phyloP scores from a whole-genome alignment of 2,329 filamentous ascomycete genomes.

The Apiospora rasikravindrae region DNA sequence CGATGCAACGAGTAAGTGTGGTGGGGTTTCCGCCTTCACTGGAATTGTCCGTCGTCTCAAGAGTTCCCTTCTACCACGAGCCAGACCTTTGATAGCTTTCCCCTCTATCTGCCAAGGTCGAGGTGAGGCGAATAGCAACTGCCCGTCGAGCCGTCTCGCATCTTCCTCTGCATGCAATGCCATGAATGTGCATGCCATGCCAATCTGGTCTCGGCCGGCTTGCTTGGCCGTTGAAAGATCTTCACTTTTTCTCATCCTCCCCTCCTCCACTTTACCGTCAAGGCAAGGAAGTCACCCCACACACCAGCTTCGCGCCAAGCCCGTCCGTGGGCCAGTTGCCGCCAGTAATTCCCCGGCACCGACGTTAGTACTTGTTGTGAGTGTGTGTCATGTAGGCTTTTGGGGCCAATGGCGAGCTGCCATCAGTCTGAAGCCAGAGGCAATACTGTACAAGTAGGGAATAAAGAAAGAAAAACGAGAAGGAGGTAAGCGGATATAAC shows the following conservation, averaged over 20 bases:
- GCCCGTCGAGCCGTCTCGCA: neutral
- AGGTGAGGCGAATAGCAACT: neutral
- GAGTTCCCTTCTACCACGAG: neutral
- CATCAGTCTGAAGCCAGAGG: neutral
- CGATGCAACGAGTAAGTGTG: neutral
- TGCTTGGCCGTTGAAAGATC: slow-evolving; percentile 6
- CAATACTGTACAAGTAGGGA: neutral
- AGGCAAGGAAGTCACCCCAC: neutral
- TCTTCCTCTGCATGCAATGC: neutral
- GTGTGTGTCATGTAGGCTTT: neutral
- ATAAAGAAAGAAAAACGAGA: neutral
- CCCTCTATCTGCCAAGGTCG: neutral
- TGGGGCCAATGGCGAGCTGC: neutral
- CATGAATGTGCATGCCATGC: neutral
- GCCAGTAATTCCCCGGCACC: slow-evolving; percentile 8
- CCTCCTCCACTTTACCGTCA: slow-evolving; percentile 6
- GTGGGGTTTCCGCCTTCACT: neutral
- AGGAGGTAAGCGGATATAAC: slow-evolving; percentile 1
- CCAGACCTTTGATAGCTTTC: neutral
- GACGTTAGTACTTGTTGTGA: neutral
- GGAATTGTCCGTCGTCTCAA: neutral
- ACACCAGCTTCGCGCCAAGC: slow-evolving; percentile 8
- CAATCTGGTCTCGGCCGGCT: slow-evolving; percentile 8
- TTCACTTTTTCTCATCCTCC: neutral
- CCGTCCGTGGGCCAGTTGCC: slow-evolving; percentile 6